phyloP scores from a whole-genome alignment of 2,329 filamentous ascomycete species.

The Penicillium sp. region DNA sequence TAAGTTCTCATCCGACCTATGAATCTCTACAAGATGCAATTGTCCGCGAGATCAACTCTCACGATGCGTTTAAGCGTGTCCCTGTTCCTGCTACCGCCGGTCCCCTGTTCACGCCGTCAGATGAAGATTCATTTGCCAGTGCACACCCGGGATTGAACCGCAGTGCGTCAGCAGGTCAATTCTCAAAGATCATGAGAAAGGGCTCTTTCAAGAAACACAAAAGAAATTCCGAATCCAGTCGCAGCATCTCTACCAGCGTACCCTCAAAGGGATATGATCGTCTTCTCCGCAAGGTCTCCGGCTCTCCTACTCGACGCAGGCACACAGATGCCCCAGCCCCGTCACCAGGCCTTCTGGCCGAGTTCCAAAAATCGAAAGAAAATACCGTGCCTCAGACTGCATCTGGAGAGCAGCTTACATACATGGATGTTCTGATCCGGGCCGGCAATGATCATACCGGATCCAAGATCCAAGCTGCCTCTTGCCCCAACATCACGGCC shows the following conservation, averaged over 20 bases:
- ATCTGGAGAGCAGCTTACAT: conserved; percentile 25
- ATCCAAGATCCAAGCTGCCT: conserved; percentile 2
- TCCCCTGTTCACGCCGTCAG: conserved; percentile 36
- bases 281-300: conserved; percentile 20
- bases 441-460: conserved; percentile 19
- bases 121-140: conserved; percentile 25
- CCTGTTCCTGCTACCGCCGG: conserved; percentile 33
- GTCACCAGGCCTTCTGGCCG: conserved; percentile 29
- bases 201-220: conserved; percentile 32
- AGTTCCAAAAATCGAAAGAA: conserved; percentile 16
- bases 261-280: conserved; percentile 21
- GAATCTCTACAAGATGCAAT: conserved; percentile 46
- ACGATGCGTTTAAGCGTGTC: conserved; percentile 42
- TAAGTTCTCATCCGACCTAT: conserved; percentile 38
- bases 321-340: conserved; percentile 45
- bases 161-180: conserved; percentile 29
- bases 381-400: not conserved
- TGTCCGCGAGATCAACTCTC: conserved; percentile 46
- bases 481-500: not conserved
- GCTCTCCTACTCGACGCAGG: conserved; percentile 30
- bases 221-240: conserved; percentile 27
- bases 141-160: conserved; percentile 20
- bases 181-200: conserved; percentile 33
- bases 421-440: conserved; percentile 30
- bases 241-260: conserved; percentile 32